Evolutionary conservation across 2,329 filamentous ascomycete genomes (phyloP).

Genomic region (Myriosclerotinia curreyana): DNA sequence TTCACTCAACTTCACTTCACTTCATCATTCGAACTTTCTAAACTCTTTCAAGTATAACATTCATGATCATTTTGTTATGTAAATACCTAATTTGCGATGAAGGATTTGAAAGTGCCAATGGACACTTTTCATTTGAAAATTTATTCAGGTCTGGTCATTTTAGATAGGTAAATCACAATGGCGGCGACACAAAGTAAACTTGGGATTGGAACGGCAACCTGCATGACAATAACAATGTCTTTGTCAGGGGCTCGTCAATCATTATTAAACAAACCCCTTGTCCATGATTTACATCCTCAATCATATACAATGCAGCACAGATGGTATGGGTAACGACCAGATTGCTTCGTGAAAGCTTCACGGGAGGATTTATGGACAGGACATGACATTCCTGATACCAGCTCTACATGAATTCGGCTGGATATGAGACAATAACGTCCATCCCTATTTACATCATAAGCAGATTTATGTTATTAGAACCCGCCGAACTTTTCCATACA

Average conservation of each 20-base stretch:
- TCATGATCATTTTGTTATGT: background rate
- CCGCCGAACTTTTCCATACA: slow-evolving; percentile 7
- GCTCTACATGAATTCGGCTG: slow-evolving; percentile 3
- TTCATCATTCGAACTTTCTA: background rate
- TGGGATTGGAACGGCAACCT: slow-evolving; percentile 18
- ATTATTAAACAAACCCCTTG: slow-evolving; percentile 13
- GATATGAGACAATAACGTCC: slow-evolving; percentile 3
- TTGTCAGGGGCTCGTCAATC: slow-evolving; percentile 15
- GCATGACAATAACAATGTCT: slow-evolving; percentile 28
- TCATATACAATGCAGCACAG: background rate
- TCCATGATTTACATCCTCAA: background rate
- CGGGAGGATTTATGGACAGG: slow-evolving; percentile 1
- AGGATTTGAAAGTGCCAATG: background rate
- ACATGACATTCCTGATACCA: slow-evolving; percentile 1
- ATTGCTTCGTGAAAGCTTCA: slow-evolving; percentile 8
- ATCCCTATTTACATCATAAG: slow-evolving; percentile 15
- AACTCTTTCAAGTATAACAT: background rate
- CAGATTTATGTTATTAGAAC: slow-evolving; percentile 1
- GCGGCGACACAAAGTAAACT: background rate
- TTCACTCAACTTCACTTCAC: background rate
- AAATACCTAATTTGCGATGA: background rate
- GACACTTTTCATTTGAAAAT: background rate
- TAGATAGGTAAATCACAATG: slow-evolving; percentile 1
- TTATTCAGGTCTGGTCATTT: background rate
- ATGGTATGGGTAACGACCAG: background rate